Base-by-base conservation (phyloP, 225 moss, liverwort and hornwort genomes). In the Sphagnum tenellum region DNA sequence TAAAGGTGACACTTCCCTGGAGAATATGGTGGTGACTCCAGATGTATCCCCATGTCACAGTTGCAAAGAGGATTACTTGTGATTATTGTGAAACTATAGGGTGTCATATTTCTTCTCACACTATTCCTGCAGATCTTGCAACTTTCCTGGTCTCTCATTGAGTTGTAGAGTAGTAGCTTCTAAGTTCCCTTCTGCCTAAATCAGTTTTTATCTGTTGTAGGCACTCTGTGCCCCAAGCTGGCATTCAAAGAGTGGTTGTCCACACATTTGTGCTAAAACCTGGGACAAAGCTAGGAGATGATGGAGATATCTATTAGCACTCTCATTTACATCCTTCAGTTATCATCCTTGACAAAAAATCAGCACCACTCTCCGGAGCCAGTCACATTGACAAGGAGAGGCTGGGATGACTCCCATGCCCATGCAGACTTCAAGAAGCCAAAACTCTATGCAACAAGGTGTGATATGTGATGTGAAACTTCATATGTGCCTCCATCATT, bases 341-440 rank as follows among this genome's bases (percentile, higher is more conserved):
- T 3, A 50, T 66, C 6, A 8, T 69, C 66, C 71, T 79, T 79
- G 50, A 77, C 65, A 10, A 50, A 47, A 59, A 61, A 66, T 49
- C 62, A 80, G 77, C 74, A 87, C 14, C 79, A 80, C 59, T 81
- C 89, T 3, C 77, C 87, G 55, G 85, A 81, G 54, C 48, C 84
- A 12, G 57, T 78, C 49, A 77, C 78, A 44, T 77, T 88, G 73
- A 72, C 66, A 69, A 80, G 89, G 72, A 84, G 88, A 58, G 83
- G 80, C 10, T 77, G 82, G 52, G 86, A 86, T 66, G 89, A 79
- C 56, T 66, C 83, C 45, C 89, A 76, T 45, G 44, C 78, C 0
- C 87, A 78, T 49, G 12, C 77, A 12, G 81, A 77, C 64, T 89
- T 91, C 73, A 95, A 95, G 65, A 91, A 91, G 66, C 88, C 89